Percentiles rank a stretch among this genome's conserved stretches.
Evolutionary conservation across 2,329 filamentous ascomycete genomes (phyloP).

Genomic region (Aureobasidium musti): DNA sequence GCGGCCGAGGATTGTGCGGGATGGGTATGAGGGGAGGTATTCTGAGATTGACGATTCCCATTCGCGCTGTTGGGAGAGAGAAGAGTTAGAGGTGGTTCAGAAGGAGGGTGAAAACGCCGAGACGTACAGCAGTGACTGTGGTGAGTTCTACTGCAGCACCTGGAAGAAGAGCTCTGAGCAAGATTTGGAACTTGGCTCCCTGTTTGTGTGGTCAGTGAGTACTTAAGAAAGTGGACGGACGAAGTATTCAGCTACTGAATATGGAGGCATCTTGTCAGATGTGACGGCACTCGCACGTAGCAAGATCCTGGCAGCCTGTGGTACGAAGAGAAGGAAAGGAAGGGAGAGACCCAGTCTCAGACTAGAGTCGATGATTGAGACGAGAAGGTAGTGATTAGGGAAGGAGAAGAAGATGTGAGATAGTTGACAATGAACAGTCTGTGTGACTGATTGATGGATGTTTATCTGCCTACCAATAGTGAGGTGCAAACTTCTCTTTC

Average conservation of each 20-base stretch:
- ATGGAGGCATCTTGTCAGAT: conserved; percentile 10
- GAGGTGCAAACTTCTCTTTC: not conserved
- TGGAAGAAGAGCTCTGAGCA: not conserved
- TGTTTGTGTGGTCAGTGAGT: not conserved
- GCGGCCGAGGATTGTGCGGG: conserved; percentile 19
- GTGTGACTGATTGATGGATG: not conserved
- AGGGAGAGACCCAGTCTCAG: not conserved
- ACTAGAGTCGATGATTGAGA: not conserved
- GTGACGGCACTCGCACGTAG: not conserved
- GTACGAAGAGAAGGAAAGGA: not conserved
- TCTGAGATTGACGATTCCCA: not conserved
- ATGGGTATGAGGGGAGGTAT: not conserved
- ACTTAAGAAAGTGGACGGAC: not conserved
- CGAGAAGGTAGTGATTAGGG: not conserved
- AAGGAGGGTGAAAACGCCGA: not conserved
- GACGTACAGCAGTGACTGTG: conserved; percentile 1
- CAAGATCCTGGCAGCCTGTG: not conserved
- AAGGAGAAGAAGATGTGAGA: not conserved
- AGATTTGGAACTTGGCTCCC: conserved; percentile 8
- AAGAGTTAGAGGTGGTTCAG: not conserved
- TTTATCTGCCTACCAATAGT: not conserved
- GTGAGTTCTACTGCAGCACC: not conserved
- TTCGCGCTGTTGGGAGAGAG: not conserved
- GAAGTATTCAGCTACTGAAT: not conserved
- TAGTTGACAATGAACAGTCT: not conserved